Conservation (phyloP, 257 asterid species). For the Forsythia viridissima region DNA sequence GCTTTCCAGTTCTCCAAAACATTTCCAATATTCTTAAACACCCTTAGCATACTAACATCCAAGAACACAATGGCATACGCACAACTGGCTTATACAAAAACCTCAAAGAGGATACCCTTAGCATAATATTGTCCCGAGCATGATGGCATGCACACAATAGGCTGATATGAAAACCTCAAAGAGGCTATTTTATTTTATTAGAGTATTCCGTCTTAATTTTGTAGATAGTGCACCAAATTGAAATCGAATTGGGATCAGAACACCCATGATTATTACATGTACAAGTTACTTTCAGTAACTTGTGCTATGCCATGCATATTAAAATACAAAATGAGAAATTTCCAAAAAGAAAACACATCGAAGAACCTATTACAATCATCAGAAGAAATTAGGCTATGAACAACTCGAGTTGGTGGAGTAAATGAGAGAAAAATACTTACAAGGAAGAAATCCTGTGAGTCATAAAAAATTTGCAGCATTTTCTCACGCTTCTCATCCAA, state of each 20-base stretch:
- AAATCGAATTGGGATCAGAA: too few species aligned
- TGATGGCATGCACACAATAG: constrained; percentile 2
- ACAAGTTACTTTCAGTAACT: neutral
- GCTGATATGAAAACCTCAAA: neutral
- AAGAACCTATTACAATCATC: neutral
- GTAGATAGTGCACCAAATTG: neutral
- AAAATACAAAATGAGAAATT: neutral
- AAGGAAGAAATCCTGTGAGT: constrained; percentile 85
- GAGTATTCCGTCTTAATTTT: neutral
- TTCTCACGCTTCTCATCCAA: constrained; percentile 94
- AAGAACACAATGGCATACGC: neutral
- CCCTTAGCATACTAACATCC: neutral
- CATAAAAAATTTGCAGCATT: constrained; percentile 90
- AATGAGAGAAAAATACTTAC: constrained; percentile 50
- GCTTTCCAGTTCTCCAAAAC: constrained; percentile 12
- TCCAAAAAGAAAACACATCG: neutral
- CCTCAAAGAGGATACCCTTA: neutral
- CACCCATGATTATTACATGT: neutral
- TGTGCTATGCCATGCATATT: neutral
- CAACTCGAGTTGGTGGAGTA: neutral
- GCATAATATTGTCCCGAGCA: neutral
- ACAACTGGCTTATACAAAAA: neutral
- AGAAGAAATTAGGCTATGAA: neutral
- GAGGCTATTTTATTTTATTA: neutral
- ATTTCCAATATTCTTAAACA: neutral